Evolutionary conservation across 768 basidiomycete species (phyloP), one percentile per base, ranked within the genome.

Genomic region (Podaxis mareebaensis): DNA sequence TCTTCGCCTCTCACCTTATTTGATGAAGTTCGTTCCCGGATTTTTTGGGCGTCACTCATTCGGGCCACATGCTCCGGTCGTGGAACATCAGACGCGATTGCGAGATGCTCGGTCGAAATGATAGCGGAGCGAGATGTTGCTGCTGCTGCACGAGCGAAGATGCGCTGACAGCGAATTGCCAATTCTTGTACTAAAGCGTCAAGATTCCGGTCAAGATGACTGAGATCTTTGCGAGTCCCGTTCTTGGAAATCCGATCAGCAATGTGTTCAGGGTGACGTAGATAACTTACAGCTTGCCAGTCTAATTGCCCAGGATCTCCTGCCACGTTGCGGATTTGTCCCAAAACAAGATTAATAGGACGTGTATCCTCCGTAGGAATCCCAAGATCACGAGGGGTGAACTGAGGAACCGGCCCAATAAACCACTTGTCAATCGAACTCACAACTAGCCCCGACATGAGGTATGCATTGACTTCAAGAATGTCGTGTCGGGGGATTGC

Each of bases 371-470:
- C 71, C 22, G 69, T 70, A 49, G 81, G 76, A 58, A 84, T 73
- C 58, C 83, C 84, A 44, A 87, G 68, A 68, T 86, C 83, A 65
- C 71, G 72, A 26, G 80, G 75, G 15, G 77, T 75, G 70, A 88
- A 86, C 52, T 72, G 72, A 24, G 87, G 85, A 30, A 80, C 72
- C 17, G 85, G 83, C 20, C 90, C 91, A 72, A 80, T 80, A 73
- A 94, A 94, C 90, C 92, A 94, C 66, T 81, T 82, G 77, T 93
- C 92, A 74, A 94, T 84, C 55, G 81, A 76, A 73, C 89, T 92
- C 58, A 79, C 77, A 58, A 82, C 78, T 49, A 94, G 81, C 53
- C 92, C 90, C 48, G 84, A 85, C 68, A 84, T 85, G 69, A 94
- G 79, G 73, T 94, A 94, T 67, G 86, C 84, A 72, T 91, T 91